Evolutionary conservation across 2,329 filamentous ascomycete species (phyloP).

Genomic region (Apiospora malaysiana): DNA sequence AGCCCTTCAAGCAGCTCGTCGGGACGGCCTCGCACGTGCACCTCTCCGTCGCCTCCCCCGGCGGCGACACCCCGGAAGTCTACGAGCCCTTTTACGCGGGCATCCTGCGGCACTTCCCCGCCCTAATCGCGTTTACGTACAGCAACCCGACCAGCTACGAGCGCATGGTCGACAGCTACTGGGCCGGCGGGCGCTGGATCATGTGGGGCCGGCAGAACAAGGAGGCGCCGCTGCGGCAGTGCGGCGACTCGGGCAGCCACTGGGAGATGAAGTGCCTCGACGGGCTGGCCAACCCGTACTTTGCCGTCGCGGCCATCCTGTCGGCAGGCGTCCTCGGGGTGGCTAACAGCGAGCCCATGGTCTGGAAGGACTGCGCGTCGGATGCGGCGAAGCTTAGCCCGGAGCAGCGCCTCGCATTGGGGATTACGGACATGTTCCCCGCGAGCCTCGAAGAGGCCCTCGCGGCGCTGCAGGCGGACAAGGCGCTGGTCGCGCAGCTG

Average conservation of each 20-base stretch:
- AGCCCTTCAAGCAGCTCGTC: constrained; percentile 61
- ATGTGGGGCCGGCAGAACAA: constrained; percentile 84
- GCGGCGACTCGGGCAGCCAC: constrained; percentile 58
- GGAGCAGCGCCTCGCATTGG: constrained; percentile 54
- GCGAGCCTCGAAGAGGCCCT: constrained; percentile 60
- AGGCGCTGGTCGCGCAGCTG: constrained; percentile 51
- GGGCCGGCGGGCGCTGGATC: constrained; percentile 81
- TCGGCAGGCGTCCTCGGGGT: constrained; percentile 65
- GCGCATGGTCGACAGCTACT: constrained; percentile 70
- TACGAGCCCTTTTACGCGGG: constrained; percentile 76
- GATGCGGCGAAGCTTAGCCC: constrained; percentile 59
- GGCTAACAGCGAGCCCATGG: constrained; percentile 46
- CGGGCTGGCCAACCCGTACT: constrained; percentile 78
- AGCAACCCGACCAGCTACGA: constrained; percentile 71
- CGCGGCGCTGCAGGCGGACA: constrained; percentile 54
- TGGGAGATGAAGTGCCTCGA: constrained; percentile 85
- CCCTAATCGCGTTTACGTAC: constrained; percentile 73
- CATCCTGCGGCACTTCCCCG: constrained; percentile 68
- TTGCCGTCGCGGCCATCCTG: constrained; percentile 68
- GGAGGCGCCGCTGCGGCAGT: constrained; percentile 74
- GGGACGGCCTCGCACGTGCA: constrained; percentile 75
- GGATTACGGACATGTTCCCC: constrained; percentile 62
- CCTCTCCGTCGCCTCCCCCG: constrained; percentile 63
- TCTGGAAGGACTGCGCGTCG: constrained; percentile 57
- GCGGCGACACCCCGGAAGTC: constrained; percentile 42